phyloP scores from a whole-genome alignment of 1,139 yeast species.

The Casaregolazyma lundiana region DNA sequence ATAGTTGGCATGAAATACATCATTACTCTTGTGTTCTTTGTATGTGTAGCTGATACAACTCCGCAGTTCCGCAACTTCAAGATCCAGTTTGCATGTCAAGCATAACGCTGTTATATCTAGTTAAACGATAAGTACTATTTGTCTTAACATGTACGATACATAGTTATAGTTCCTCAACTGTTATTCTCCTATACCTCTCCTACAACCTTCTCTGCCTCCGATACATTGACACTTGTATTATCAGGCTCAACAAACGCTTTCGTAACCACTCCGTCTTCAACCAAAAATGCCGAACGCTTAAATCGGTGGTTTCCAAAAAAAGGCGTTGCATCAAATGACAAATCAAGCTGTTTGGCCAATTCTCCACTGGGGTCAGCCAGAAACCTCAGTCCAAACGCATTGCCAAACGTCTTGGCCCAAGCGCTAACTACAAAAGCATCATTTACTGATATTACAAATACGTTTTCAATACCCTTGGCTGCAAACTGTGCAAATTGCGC shows the following conservation, averaged over 20 bases:
- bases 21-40: too few relatives aligned
- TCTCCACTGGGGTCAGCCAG: constrained; percentile 76
- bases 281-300: constrained; percentile 70
- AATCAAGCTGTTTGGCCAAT: constrained; percentile 60
- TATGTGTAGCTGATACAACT: too few relatives aligned
- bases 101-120: too few relatives aligned
- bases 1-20: too few relatives aligned
- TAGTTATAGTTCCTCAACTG: too few relatives aligned
- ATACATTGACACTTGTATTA: constrained; percentile 59
- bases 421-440: constrained; percentile 83
- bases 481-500: constrained; percentile 47
- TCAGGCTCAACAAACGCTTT: constrained; percentile 77
- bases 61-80: too few relatives aligned
- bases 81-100: too few relatives aligned
- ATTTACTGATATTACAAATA: constrained; percentile 73
- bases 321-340: constrained; percentile 64
- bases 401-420: constrained; percentile 56
- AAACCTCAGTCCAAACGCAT: constrained; percentile 41
- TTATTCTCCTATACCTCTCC: constrained; percentile 15
- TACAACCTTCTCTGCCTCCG: constrained; percentile 47
- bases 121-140: too few relatives aligned
- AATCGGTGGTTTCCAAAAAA: constrained; percentile 72
- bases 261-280: constrained; percentile 66
- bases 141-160: too few relatives aligned
- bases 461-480: constrained; percentile 55